A percentile compares a stretch with the other conserved stretches of the same genome.
Conservation (phyloP, 2,329 filamentous ascomycete genomes). For the Tolypocladium ovalisporum region DNA sequence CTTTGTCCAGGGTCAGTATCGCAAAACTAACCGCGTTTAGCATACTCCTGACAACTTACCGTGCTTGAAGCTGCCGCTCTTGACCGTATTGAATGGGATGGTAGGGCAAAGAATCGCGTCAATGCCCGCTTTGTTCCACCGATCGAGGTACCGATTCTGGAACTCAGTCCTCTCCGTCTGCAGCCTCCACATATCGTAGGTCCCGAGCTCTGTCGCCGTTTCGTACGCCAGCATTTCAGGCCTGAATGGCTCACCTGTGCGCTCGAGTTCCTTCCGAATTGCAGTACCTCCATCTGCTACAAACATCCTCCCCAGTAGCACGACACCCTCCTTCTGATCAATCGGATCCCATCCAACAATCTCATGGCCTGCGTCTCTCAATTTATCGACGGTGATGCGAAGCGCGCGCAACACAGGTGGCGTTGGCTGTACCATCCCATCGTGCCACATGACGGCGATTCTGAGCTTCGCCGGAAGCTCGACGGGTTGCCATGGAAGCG, state of each 20-base stretch:
- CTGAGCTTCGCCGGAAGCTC: conserved; percentile 29
- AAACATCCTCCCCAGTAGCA: conserved; percentile 33
- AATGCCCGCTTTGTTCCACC: conserved; percentile 35
- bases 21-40: too few relatives aligned
- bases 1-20: conserved; percentile 13
- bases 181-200: conserved; percentile 35
- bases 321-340: conserved; percentile 26
- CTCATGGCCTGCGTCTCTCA: conserved; percentile 36
- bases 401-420: conserved; percentile 53
- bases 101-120: conserved; percentile 54
- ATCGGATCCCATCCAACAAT: conserved; percentile 38
- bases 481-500: conserved; percentile 41
- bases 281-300: conserved; percentile 33
- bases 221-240: conserved; percentile 24
- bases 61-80: conserved; percentile 31
- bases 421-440: conserved; percentile 53
- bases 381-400: conserved; percentile 26
- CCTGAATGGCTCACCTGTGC: conserved; percentile 30
- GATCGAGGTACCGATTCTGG: conserved; percentile 34
- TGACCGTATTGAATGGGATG: conserved; percentile 30
- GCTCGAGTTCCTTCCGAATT: conserved; percentile 25
- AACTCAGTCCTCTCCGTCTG: conserved; percentile 32
- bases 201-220: conserved; percentile 25
- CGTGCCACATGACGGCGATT: conserved; percentile 54
- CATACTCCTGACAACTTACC: conserved; percentile 16